These are phyloP conservation scores for Nakaseomyces delphensis DNA, from an alignment of 1,139 yeast species.

Conservation along the genomic window DNA sequence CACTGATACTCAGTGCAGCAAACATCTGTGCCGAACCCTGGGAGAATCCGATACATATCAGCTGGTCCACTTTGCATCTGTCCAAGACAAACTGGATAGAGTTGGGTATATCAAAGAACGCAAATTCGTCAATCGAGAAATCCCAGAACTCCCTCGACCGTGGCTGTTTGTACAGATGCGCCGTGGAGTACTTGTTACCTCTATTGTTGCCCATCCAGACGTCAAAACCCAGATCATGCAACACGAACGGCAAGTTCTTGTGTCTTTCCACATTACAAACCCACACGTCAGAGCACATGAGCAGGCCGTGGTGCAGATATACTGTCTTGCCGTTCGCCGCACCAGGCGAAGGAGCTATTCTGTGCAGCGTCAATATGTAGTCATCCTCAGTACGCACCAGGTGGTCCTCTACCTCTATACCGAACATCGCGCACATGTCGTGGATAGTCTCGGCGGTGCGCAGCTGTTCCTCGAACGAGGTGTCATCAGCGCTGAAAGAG, in stretches of 20 bases:
- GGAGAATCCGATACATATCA: conserved; percentile 75
- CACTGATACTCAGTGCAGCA: conserved; percentile 42
- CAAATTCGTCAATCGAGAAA: conserved; percentile 78
- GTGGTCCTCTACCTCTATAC: conserved; percentile 63
- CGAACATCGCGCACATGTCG: conserved; percentile 55
- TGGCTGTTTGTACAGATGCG: conserved; percentile 37
- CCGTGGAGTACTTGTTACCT: conserved; percentile 76
- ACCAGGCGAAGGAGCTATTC: conserved; percentile 38
- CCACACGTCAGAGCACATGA: conserved; percentile 91
- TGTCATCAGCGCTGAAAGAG: conserved; percentile 16
- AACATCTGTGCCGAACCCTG: conserved; percentile 92
- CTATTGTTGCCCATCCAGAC: conserved; percentile 92
- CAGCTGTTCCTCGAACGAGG: conserved; percentile 31
- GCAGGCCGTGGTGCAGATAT: conserved; percentile 81
- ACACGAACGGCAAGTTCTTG: conserved; percentile 62
- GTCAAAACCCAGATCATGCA: conserved; percentile 76
- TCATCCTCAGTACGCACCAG: conserved; percentile 43
- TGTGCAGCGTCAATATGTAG: conserved; percentile 45
- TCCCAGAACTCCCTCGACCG: conserved; percentile 58
- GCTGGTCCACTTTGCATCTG: conserved; percentile 35
- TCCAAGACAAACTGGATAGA: conserved; percentile 54
- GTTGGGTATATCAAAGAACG: conserved; percentile 73
- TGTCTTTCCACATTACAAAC: conserved; percentile 56
- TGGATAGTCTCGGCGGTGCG: conserved; percentile 45
- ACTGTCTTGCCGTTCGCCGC: conserved; percentile 40